Percentiles rank a stretch among this genome's conserved stretches.
These are phyloP conservation scores for Tuctoria greenei DNA, from an alignment of 176 grass and related monocot genomes.

Conservation along the genomic window DNA sequence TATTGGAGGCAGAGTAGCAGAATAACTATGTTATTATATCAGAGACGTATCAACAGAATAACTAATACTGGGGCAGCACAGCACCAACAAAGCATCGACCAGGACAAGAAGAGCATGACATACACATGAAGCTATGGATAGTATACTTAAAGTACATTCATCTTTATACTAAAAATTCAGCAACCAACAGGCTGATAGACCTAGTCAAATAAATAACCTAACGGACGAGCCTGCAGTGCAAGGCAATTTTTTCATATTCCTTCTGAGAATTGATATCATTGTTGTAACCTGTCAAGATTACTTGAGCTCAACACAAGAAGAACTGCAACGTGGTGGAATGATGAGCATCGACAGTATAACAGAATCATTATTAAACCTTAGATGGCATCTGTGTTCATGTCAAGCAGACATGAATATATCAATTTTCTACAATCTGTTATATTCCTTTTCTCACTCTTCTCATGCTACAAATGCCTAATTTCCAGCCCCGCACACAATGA, in stretches of 20 bases:
- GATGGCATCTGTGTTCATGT: neutral
- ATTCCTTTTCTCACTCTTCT: neutral
- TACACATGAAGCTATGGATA: neutral
- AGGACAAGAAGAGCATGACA: conserved; percentile 5
- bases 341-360: neutral
- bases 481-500: neutral
- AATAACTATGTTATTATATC: no score
- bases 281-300: neutral
- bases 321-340: neutral
- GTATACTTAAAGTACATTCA: neutral
- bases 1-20: neutral
- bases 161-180: neutral
- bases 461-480: neutral
- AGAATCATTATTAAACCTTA: neutral
- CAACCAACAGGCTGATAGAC: neutral
- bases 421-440: neutral
- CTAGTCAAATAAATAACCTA: neutral
- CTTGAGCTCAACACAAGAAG: neutral
- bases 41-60: neutral
- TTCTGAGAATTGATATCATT: neutral
- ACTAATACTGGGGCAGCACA: neutral
- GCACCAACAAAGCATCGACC: neutral
- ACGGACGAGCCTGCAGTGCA: neutral
- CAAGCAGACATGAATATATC: neutral
- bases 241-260: neutral